Evolutionary conservation across 352 stramenopile genomes (phyloP), one percentile per base, ranked within the genome.

Genomic region (Peronospora destructor): DNA sequence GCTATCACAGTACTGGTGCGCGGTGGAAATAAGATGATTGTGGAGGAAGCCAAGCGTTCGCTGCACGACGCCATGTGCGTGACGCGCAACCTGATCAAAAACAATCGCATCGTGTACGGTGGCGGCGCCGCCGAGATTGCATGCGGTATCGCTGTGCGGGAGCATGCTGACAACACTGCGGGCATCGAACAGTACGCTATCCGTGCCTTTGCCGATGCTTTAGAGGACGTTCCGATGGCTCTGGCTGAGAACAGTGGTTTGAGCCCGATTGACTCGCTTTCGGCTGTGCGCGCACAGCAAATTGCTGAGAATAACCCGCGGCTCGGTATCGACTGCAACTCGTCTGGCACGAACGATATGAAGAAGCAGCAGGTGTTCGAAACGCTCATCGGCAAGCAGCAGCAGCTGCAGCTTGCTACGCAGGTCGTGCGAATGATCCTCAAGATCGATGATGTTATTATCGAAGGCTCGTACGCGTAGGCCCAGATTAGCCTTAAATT

Each of bases 371-470:
- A 96, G 50, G 97, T 99, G 32, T 99, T 99, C 70, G 97, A 99
- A 74, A 99, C 97, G 39, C 77, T 99, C 13, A 98, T 99, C 72
- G 96, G 96, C 62, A 99, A 99, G 82, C 95, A 99, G 77, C 95
- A 99, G 73, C 97, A 99, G 80, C 73, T 99, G 37, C 91, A 98
- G 70, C 72, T 99, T 28, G 97, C 97, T 29, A 99, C 96, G 37
- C 96, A 99, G 76, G 94, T 99, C 36, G 96, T 99, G 63, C 98
- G 98, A 68, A 99, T 99, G 96, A 99, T 99, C 66, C 85, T 99
- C 50, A 99, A 99, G 87, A 99, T 99, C 62, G 96, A 99, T 73
- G 96, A 99, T 80, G 94, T 99, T 25, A 98, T 99, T 76, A 85
- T 97, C 57, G 76, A 96, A 61, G 93, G 91, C 58, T 74, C 71